A percentile compares a stretch with the other conserved stretches of the same genome.
Evolutionary conservation across 148 eudicot genomes (phyloP).

Genomic region (Vaccinium darrowii): DNA sequence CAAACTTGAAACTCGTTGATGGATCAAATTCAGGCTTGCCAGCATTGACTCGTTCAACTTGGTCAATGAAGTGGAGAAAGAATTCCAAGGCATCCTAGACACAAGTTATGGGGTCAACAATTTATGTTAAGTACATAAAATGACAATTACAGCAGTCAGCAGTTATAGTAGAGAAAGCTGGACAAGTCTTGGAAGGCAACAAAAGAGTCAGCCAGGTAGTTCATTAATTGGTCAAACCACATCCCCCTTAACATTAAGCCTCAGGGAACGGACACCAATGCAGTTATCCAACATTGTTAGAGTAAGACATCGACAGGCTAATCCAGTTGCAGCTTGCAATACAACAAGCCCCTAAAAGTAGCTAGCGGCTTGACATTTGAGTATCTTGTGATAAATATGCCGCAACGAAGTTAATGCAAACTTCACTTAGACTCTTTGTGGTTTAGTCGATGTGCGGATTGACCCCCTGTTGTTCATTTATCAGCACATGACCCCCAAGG

Average conservation of each 20-base stretch:
- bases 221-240: neutral
- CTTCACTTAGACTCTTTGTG: too few species aligned
- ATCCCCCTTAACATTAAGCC: neutral
- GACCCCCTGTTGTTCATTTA: too few species aligned
- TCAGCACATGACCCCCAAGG: too few species aligned
- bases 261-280: neutral
- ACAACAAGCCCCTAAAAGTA: neutral
- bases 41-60: conserved; percentile 80
- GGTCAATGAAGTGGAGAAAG: conserved; percentile 92
- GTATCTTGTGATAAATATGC: neutral
- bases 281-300: neutral
- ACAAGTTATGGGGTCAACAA: conserved; percentile 15
- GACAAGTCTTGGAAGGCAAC: neutral
- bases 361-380: neutral
- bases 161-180: neutral
- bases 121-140: neutral
- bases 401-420: neutral
- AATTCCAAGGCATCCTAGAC: conserved; percentile 91
- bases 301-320: neutral
- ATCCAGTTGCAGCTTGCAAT: neutral
- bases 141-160: neutral
- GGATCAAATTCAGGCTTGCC: conserved; percentile 73
- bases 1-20: conserved; percentile 86
- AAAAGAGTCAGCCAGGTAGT: neutral
- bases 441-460: too few species aligned